Evolutionary conservation across 164 flowering plant genomes (phyloP).

Genomic region (Magnolia officinalis): DNA sequence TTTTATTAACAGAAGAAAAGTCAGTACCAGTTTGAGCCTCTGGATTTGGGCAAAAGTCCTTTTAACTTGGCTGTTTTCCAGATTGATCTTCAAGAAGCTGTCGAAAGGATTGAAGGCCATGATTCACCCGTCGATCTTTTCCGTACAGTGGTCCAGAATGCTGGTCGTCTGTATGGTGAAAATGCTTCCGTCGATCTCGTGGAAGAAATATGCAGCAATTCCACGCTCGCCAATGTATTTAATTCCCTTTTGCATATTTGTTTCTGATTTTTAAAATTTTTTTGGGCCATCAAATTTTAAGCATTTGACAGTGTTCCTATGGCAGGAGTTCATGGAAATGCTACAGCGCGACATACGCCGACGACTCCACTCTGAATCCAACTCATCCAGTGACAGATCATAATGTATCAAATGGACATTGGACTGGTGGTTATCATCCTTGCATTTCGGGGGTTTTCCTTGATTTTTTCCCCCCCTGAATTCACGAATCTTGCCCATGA

Average conservation of each 20-base stretch:
- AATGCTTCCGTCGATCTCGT: slow-evolving; percentile 32
- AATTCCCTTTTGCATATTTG: not conserved
- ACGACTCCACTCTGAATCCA: slow-evolving; percentile 32
- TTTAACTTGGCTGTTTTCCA: slow-evolving; percentile 15
- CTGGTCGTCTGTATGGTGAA: slow-evolving; percentile 23
- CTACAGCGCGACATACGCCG: slow-evolving; percentile 36
- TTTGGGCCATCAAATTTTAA: not conserved
- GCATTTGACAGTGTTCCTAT: not conserved
- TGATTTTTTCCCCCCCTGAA: not conserved
- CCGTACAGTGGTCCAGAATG: slow-evolving; percentile 49
- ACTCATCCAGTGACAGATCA: slow-evolving; percentile 13
- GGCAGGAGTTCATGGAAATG: slow-evolving; percentile 67
- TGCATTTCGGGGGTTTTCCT: not conserved
- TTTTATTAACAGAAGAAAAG: too few species aligned
- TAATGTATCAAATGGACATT: slow-evolving; percentile 7
- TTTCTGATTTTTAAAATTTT: not conserved
- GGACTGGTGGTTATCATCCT: not conserved
- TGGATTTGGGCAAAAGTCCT: too few species aligned
- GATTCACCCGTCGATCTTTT: slow-evolving; percentile 57
- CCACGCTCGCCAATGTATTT: slow-evolving; percentile 53
- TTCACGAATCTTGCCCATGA: not conserved
- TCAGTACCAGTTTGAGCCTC: too few species aligned
- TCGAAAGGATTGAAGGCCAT: slow-evolving; percentile 37
- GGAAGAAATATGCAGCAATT: slow-evolving; percentile 53
- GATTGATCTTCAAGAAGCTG: slow-evolving; percentile 43